Evolutionary conservation across 2,329 filamentous ascomycete genomes (phyloP).

Genomic region (Fusarium scirpi): DNA sequence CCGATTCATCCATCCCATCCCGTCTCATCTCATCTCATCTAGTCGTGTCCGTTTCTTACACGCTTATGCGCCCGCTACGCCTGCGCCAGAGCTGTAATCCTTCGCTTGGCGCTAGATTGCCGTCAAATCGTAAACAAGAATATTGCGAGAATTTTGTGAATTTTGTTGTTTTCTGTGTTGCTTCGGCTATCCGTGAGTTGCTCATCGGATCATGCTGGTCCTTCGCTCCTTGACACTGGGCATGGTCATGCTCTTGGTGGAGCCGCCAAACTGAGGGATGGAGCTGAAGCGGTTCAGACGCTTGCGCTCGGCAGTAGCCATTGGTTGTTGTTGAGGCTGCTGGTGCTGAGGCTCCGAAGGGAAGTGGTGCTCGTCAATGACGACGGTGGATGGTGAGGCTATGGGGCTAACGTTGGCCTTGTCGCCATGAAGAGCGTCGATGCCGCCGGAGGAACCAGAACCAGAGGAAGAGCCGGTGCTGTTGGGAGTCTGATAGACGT

Average conservation of each 20-base stretch:
- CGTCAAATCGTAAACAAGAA: slow-evolving; percentile 43
- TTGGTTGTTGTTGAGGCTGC: slow-evolving; percentile 32
- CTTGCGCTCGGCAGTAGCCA: slow-evolving; percentile 56
- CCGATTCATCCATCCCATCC: slow-evolving; percentile 39
- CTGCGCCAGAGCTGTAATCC: slow-evolving; percentile 31
- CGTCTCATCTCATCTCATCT: slow-evolving; percentile 40
- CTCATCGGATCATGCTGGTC: slow-evolving; percentile 55
- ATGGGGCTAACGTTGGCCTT: slow-evolving; percentile 43
- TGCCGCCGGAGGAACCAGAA: slow-evolving; percentile 57
- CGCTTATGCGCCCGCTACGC: slow-evolving; percentile 35
- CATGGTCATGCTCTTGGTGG: slow-evolving; percentile 52
- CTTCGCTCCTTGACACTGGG: slow-evolving; percentile 56
- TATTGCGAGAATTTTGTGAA: slow-evolving; percentile 28
- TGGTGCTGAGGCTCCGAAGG: slow-evolving; percentile 30
- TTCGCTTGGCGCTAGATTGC: slow-evolving; percentile 39
- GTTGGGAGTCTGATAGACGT: slow-evolving; percentile 79
- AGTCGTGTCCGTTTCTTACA: slow-evolving; percentile 39
- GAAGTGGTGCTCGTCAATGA: slow-evolving; percentile 43
- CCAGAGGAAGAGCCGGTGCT: slow-evolving; percentile 68
- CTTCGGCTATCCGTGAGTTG: slow-evolving; percentile 15
- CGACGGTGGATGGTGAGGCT: slow-evolving; percentile 42
- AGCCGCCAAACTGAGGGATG: slow-evolving; percentile 65
- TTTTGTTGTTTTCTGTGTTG: slow-evolving; percentile 29
- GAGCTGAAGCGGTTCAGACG: slow-evolving; percentile 66
- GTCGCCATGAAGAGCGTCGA: slow-evolving; percentile 55